Evolutionary conservation across 371 early-diverging fungal species (phyloP).

Genomic region (Mucor sp.): DNA sequence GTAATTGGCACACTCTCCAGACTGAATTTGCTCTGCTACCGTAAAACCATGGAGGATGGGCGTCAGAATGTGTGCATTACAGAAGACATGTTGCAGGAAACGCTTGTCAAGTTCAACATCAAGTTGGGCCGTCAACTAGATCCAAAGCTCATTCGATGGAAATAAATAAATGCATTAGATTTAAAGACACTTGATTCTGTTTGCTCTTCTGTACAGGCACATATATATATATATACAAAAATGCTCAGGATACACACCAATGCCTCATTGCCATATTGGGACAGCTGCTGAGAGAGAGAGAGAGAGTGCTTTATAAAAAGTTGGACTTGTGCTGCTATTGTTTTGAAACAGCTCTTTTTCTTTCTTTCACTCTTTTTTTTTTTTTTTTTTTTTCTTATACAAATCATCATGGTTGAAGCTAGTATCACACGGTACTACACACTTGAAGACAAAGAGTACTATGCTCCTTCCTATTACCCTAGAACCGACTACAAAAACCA

Average conservation of each 20-base stretch:
- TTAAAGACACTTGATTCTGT: background rate
- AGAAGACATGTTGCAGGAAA: constrained; percentile 23
- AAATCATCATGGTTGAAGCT: constrained; percentile 25
- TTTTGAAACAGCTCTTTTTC: background rate
- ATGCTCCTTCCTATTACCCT: constrained; percentile 18
- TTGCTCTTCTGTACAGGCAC: too few species aligned
- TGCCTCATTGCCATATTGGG: background rate
- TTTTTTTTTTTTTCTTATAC: background rate
- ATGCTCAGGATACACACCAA: background rate
- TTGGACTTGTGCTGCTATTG: background rate
- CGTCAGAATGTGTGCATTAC: constrained; percentile 27
- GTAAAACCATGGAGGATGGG: constrained; percentile 5
- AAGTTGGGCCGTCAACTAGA: constrained; percentile 21
- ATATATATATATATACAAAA: too few species aligned
- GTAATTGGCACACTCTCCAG: constrained; percentile 35
- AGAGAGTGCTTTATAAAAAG: background rate
- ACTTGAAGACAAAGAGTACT: constrained; percentile 35
- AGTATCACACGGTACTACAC: constrained; percentile 29
- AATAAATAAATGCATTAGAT: constrained; percentile 2
- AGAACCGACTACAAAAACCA: constrained; percentile 26
- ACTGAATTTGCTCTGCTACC: constrained; percentile 33
- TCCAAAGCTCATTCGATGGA: constrained; percentile 19
- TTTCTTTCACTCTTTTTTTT: background rate
- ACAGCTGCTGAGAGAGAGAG: background rate
- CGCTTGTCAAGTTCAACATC: constrained; percentile 14